phyloP scores from a whole-genome alignment of 768 basidiomycete species.

The Pulveroboletus frians region DNA sequence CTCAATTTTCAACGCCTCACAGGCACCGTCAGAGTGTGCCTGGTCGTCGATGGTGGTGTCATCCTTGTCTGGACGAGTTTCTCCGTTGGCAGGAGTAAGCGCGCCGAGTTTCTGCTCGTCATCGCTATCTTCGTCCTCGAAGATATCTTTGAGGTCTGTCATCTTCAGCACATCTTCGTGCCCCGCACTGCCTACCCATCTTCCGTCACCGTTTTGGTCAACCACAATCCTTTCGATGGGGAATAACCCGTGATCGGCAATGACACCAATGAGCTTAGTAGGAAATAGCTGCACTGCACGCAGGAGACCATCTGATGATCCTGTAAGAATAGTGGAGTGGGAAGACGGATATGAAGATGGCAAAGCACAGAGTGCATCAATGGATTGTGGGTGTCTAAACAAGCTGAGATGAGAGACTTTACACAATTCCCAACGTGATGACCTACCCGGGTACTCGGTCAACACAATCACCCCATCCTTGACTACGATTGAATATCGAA shows the following conservation, averaged over 20 bases:
- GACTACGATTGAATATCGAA: constrained; percentile 82
- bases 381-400: constrained; percentile 79
- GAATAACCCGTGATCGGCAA: constrained; percentile 88
- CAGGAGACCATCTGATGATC: constrained; percentile 88
- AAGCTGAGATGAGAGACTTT: constrained; percentile 10
- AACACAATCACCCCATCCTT: constrained; percentile 89
- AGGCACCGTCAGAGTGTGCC: constrained; percentile 1
- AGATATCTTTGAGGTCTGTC: constrained; percentile 77
- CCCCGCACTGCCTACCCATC: constrained; percentile 91
- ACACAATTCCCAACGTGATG: neutral
- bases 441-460: constrained; percentile 82
- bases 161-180: constrained; percentile 84
- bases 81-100: constrained; percentile 23
- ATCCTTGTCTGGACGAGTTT: constrained; percentile 15
- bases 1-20: constrained; percentile 8
- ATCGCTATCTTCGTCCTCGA: constrained; percentile 39
- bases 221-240: constrained; percentile 85
- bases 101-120: constrained; percentile 15
- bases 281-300: constrained; percentile 85
- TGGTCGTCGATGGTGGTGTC: constrained; percentile 8
- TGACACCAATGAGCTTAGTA: constrained; percentile 83
- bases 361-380: constrained; percentile 79
- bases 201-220: constrained; percentile 49
- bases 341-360: constrained; percentile 57
- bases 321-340: constrained; percentile 74